Base-by-base conservation (phyloP, 257 asterid genomes). In the Capsicum rhomboideum region DNA sequence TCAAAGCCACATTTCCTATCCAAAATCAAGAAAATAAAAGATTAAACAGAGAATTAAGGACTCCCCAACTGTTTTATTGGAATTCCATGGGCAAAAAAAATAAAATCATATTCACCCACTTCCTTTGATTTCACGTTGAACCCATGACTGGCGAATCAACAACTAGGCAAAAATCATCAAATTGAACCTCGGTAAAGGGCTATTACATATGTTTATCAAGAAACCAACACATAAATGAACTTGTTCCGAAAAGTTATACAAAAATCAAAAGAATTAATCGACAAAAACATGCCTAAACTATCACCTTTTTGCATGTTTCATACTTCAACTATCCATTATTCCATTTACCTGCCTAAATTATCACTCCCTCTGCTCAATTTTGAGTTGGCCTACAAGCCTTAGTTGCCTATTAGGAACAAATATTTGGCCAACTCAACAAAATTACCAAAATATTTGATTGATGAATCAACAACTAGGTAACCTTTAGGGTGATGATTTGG, bases 1-100 rank as follows among this genome's bases (percentile, higher is more conserved):
- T 94, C 34, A 95, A 82, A 86, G 92, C 90, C 72, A 88, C 98
- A 84, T 83, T 87, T 69, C 86, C 98, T 94, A 40, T 55, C 78
- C 56, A 82, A 20, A 44, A 67, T 56, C 23, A 10, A 44, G 21
- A 34, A 42, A 42, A 17, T 7, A 56, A 21, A 68, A 40, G 13
- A 37, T n/a, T 1, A 82, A 64, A 74, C 82, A 11, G 12, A 18
- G 26, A 68, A 11, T 31, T 46, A 67, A 0, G 6, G 82, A 49
- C 61, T 75, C 23, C 26, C 81, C 61, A 75, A 23, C 61, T 75
- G 10, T 75, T 14, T 4, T 61, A 50, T 26, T 74, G 80, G 56
- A 74, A 74, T 44, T 3, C 40, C 14, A 66, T 28, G n/a, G 13
- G 4, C 37, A 4, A 61, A 16, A 16, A 29, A 1, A 29, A 64